Evolutionary conservation across 1,139 yeast species (phyloP), one percentile per base, ranked within the genome.

Genomic region (Scheffersomyces illinoinensis): DNA sequence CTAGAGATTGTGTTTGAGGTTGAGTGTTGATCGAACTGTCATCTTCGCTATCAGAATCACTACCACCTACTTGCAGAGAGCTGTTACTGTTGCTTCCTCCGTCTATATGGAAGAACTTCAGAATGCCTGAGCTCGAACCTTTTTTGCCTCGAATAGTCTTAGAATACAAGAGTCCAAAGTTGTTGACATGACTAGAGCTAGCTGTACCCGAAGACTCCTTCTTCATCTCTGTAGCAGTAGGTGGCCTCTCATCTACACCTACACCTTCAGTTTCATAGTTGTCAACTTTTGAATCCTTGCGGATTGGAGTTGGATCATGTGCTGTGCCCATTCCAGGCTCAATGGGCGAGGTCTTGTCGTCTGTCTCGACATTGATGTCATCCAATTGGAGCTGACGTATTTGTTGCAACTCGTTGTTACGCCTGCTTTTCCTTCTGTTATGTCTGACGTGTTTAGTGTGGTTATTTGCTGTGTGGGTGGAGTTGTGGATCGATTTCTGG

Each of bases 21-120:
- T 62, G 60, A 12, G 68, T 63, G 20, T 60, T 60, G 5, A 64
- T 59, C 4, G 67, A 64, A 7, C 70, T 70, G 55, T 70, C 75
- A 48, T 67, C 63, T 52, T 67, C 72, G 39, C 68, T 62, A 47
- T 65, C 71, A 46, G 54, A 61, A 12, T 56, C 61, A 8, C 70
- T 70, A 55, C 69, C 75, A 49, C 67, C 63, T 52, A 66, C 72
- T 26, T 68, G 62, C 49, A 64, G 71, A 48, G 54, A 61, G 12
- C 54, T 60, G 6, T 24, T 48, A 14, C 26, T 20, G 51, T 8
- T 48, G 24, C 48, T 49, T 14, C 55, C 54, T 18, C 58, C 24
- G 10, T 18, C 24, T 5, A 24, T 20, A 14, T 48, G 60, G 58
- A 72, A 72, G 54, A 71, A 68, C 53, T 67, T 64, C n/a, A 67